These are phyloP conservation scores for Wickerhamiella hasegawae DNA, from an alignment of 805 yeast species.

Conservation along the genomic window DNA sequence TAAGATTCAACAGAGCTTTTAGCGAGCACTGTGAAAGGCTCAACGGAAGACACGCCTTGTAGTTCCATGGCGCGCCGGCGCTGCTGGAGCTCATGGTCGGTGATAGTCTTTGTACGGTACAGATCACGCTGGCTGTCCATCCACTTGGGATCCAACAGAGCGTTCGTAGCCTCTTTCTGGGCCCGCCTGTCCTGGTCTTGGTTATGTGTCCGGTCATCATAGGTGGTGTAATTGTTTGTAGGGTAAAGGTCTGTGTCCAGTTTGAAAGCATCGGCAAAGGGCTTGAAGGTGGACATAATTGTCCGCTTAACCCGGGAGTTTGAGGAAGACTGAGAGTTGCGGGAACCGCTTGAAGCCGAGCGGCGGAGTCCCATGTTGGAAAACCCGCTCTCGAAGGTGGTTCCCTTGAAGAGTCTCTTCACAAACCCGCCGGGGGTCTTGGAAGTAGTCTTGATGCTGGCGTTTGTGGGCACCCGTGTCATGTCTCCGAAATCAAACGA, in stretches of 20 bases:
- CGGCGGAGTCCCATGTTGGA: neutral
- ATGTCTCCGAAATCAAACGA: slow-evolving; percentile 5
- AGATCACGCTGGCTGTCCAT: slow-evolving; percentile 42
- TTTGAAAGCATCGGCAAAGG: slow-evolving; percentile 4
- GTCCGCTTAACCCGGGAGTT: slow-evolving; percentile 1
- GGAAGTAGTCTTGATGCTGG: slow-evolving; percentile 1
- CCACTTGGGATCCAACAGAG: slow-evolving; percentile 24
- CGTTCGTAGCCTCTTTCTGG: slow-evolving; percentile 4
- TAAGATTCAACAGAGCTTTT: slow-evolving; percentile 8
- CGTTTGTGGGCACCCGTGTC: too few relatives aligned
- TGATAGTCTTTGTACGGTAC: slow-evolving; percentile 55
- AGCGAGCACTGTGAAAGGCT: slow-evolving; percentile 8
- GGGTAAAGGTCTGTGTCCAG: slow-evolving; percentile 10
- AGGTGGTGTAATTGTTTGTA: slow-evolving; percentile 2
- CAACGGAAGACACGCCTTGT: slow-evolving; percentile 12
- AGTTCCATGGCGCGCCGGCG: slow-evolving; percentile 39
- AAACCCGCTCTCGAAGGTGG: neutral
- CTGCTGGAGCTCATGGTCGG: slow-evolving; percentile 48
- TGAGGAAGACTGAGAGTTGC: neutral
- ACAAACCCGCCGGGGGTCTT: slow-evolving; percentile 3
- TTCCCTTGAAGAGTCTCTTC: slow-evolving; percentile 4
- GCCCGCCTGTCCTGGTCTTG: slow-evolving; percentile 1
- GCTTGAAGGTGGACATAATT: neutral
- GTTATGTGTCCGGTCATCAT: neutral
- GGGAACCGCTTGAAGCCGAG: neutral